A percentile compares a stretch with the other conserved stretches of the same genome.
Conservation (phyloP, 306 rosid genomes). For the Lablab purpureus region DNA sequence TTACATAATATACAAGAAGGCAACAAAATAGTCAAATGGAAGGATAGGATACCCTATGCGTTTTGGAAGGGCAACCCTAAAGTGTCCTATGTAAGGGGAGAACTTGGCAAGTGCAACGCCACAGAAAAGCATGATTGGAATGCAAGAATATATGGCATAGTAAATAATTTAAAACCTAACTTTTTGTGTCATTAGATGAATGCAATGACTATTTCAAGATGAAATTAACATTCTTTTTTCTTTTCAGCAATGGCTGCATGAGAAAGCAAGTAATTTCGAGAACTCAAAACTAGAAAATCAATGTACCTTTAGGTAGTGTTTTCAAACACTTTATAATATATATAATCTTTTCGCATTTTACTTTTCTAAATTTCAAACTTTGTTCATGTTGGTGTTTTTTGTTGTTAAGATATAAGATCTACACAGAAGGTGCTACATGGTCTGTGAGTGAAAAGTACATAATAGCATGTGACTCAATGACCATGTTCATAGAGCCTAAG, state of each 20-base stretch:
- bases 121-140: slow-evolving; percentile 50
- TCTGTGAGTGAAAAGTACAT: slow-evolving; percentile 67
- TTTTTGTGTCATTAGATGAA: not conserved
- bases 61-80: slow-evolving; percentile 64
- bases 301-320: slow-evolving; percentile 55
- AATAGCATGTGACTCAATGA: slow-evolving; percentile 64
- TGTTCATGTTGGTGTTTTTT: not conserved
- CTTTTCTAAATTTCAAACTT: not conserved
- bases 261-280: slow-evolving; percentile 34
- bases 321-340: not conserved
- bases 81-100: slow-evolving; percentile 18
- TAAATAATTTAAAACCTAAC: not conserved
- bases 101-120: slow-evolving; percentile 51
- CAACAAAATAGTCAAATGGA: slow-evolving; percentile 52
- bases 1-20: slow-evolving; percentile 45
- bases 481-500: slow-evolving; percentile 51
- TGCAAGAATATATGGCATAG: slow-evolving; percentile 51
- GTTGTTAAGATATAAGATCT: slow-evolving; percentile 59
- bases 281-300: slow-evolving; percentile 57
- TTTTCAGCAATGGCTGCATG: slow-evolving; percentile 49
- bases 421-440: slow-evolving; percentile 62
- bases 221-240: not conserved
- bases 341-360: not conserved
- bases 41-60: slow-evolving; percentile 59
- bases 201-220: slow-evolving; percentile 3